A percentile compares a stretch with the other conserved stretches of the same genome.
phyloP scores from a whole-genome alignment of 305 asterid genomes.

The Andrographis paniculata region DNA sequence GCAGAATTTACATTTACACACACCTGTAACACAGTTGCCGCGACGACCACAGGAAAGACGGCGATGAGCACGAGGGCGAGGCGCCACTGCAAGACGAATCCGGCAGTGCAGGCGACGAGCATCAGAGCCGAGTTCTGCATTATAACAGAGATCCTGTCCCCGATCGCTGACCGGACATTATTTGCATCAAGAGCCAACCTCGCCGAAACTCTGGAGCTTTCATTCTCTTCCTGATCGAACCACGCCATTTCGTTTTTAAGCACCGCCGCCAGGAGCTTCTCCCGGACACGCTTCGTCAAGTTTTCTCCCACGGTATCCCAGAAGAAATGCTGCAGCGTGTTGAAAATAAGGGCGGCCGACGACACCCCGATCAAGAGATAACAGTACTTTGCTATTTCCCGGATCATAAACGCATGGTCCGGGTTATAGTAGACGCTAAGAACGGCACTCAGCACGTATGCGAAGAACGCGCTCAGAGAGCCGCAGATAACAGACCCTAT shows the following conservation, averaged over 20 bases:
- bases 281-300: conserved; percentile 82
- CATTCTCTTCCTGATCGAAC: conserved; percentile 95
- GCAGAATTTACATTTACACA: neutral
- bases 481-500: conserved; percentile 91
- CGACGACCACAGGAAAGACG: conserved; percentile 93
- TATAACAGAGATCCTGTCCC: conserved; percentile 90
- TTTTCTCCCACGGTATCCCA: conserved; percentile 98
- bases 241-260: conserved; percentile 88
- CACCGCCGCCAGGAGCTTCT: conserved; percentile 79
- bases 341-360: conserved; percentile 89
- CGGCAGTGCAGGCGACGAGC: conserved; percentile 99
- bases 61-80: conserved; percentile 88
- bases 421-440: conserved; percentile 92
- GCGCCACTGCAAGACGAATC: conserved; percentile 95
- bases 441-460: conserved; percentile 91
- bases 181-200: conserved; percentile 93
- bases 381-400: conserved; percentile 82
- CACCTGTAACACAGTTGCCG: conserved; percentile 96
- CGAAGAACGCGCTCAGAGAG: conserved; percentile 93
- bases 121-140: conserved; percentile 99
- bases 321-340: conserved; percentile 87
- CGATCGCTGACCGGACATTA: conserved; percentile 96
- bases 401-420: conserved; percentile 60
- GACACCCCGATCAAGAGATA: conserved; percentile 88
- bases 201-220: conserved; percentile 84